Base-by-base conservation (phyloP, 2,329 filamentous ascomycete species). In the Salinomyces thailandicus region DNA sequence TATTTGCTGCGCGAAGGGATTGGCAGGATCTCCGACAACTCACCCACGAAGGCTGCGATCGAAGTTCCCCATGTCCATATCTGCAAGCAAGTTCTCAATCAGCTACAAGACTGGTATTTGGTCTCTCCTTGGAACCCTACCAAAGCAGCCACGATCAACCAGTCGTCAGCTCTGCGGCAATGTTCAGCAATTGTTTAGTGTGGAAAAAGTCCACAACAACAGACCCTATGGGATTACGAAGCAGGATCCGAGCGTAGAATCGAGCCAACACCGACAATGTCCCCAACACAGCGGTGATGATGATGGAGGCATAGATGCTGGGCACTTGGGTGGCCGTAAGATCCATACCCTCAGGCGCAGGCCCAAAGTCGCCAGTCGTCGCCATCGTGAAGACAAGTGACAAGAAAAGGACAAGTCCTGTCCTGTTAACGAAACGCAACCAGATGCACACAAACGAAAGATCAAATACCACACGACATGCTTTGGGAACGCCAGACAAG, bases 261-360 rank as follows among this genome's bases (percentile, higher is more conserved):
- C 35, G 17, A 11, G 18, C 15, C 7, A 15, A 6, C 8, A 37
- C 35, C 11, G 18, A 15, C 8, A 37, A 32, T 11, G 35, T 37
- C 9, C 26, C 27, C 14, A 15, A 14, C 6, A 37, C 26, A 19
- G 26, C 18, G 11, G 22, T 31, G 6, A 27, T 37, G n/a, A 31
- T 31, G 16, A 37, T 20, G 12, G 35, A 31, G 17, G 26, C 35
- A 14, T 37, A 37, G 8, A 37, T 37, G n/a, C 17, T 37, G n/a
- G 35, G 28, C 11, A 31, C 35, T 14, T 31, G 26, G 6, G 26
- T 37, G 15, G 17, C 17, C 12, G 12, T 32, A 11, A 37, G 14
- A 24, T 37, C 29, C 12, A 31, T 16, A 15, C 35, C 35, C 7
- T 15, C n/a, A 8, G 35, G 35, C 13, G 35, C 28, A n/a, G 35